Percentiles rank a stretch among this genome's conserved stretches.
Evolutionary conservation across 306 rosid genomes (phyloP).

Genomic region (Rosa lucieae): DNA sequence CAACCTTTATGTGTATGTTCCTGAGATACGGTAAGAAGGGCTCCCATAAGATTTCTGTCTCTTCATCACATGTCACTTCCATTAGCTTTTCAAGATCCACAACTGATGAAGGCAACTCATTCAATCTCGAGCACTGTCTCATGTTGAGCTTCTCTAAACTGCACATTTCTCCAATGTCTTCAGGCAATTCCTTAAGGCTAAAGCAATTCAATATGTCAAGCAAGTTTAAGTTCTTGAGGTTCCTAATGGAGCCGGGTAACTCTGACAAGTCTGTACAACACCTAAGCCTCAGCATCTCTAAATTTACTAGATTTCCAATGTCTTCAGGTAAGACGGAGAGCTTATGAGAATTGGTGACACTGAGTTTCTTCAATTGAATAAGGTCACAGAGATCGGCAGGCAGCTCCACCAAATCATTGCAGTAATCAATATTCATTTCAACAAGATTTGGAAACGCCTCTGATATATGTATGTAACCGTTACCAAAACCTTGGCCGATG

Average conservation of each 20-base stretch:
- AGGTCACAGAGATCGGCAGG: conserved; percentile 43
- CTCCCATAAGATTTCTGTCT: conserved; percentile 31
- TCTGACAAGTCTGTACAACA: conserved; percentile 40
- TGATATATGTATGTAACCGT: conserved; percentile 25
- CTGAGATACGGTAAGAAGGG: conserved; percentile 8
- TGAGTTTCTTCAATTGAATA: conserved; percentile 39
- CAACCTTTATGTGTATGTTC: conserved; percentile 8
- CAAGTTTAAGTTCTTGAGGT: conserved; percentile 27
- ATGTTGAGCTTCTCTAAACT: conserved; percentile 36
- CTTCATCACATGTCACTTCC: conserved; percentile 52
- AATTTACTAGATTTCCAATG: conserved; percentile 37
- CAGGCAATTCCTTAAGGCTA: conserved; percentile 42
- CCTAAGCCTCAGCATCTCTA: conserved; percentile 48
- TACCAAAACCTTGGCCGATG: conserved; percentile 39
- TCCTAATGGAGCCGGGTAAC: conserved; percentile 41
- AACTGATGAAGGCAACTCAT: conserved; percentile 39
- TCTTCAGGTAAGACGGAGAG: conserved; percentile 43
- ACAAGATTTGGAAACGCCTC: conserved; percentile 43
- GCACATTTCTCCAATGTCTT: conserved; percentile 39
- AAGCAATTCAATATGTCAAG: conserved; percentile 54
- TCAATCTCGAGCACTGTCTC: conserved; percentile 38
- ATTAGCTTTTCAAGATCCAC: conserved; percentile 31
- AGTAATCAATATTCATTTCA: conserved; percentile 61
- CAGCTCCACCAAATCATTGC: conserved; percentile 45
- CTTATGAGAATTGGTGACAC: conserved; percentile 57